Percentiles rank a stretch among this genome's conserved stretches.
These are phyloP conservation scores for Colletotrichum paranaense DNA, from an alignment of 2,329 filamentous ascomycete genomes.

Conservation along the genomic window DNA sequence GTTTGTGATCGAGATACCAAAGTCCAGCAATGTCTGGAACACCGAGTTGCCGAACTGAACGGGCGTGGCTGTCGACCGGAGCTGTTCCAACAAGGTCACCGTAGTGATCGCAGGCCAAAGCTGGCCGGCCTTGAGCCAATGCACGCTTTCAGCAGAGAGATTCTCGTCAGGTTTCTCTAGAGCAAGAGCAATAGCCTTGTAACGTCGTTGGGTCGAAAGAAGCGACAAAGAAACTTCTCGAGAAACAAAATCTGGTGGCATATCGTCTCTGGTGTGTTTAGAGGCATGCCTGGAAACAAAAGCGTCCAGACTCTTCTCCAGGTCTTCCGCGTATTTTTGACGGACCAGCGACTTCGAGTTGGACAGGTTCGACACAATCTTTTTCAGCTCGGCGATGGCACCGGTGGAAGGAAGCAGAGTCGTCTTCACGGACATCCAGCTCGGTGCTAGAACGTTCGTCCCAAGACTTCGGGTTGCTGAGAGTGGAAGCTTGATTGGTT, in stretches of 20 bases:
- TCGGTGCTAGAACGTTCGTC: slow-evolving; percentile 27
- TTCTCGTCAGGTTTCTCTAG: not conserved
- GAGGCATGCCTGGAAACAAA: slow-evolving; percentile 37
- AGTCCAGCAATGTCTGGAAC: slow-evolving; percentile 53
- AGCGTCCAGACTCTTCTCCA: slow-evolving; percentile 41
- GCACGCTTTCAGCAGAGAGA: slow-evolving; percentile 37
- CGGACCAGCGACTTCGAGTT: slow-evolving; percentile 47
- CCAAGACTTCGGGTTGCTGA: slow-evolving; percentile 1
- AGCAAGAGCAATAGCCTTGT: not conserved
- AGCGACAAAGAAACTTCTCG: slow-evolving; percentile 5
- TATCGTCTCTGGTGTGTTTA: not conserved
- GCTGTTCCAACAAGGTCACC: slow-evolving; percentile 56
- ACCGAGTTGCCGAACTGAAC: slow-evolving; percentile 46
- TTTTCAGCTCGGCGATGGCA: slow-evolving; percentile 36
- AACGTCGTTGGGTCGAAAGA: not conserved
- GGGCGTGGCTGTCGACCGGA: slow-evolving; percentile 48
- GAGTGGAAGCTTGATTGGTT: slow-evolving; percentile 5
- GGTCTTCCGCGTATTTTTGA: slow-evolving; percentile 48
- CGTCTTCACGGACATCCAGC: slow-evolving; percentile 30
- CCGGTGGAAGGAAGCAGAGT: slow-evolving; percentile 10
- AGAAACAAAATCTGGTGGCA: not conserved
- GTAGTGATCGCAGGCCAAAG: slow-evolving; percentile 60
- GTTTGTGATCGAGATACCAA: slow-evolving; percentile 55
- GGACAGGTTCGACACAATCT: slow-evolving; percentile 45
- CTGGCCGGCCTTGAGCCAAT: slow-evolving; percentile 54